phyloP scores from a whole-genome alignment of 768 basidiomycete species.

The Hypholoma fasciculare region DNA sequence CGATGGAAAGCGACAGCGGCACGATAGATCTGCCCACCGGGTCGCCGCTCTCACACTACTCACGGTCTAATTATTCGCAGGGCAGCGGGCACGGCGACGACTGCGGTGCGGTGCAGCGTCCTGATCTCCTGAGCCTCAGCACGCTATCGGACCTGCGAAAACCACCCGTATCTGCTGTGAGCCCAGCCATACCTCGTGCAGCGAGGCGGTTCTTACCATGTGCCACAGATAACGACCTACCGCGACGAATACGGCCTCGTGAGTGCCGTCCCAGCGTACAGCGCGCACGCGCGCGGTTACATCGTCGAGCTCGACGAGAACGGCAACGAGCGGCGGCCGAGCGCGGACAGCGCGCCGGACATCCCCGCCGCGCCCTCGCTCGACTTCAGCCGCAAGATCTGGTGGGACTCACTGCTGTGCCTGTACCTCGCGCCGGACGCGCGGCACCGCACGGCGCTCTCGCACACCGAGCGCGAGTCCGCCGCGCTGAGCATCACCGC shows the following conservation, averaged over 20 bases:
- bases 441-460: conserved; percentile 31
- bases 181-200: conserved; percentile 7
- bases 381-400: conserved; percentile 67
- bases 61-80: conserved; percentile 16
- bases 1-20: neutral
- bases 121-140: conserved; percentile 16
- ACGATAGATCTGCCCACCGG: neutral
- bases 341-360: conserved; percentile 15
- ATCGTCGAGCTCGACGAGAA: conserved; percentile 31
- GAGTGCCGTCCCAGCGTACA: conserved; percentile 16
- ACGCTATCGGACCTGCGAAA: conserved; percentile 18
- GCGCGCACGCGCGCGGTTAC: conserved; percentile 17
- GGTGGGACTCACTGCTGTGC: conserved; percentile 74
- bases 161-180: conserved; percentile 17
- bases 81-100: conserved; percentile 27
- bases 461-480: conserved; percentile 43
- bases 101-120: conserved; percentile 30
- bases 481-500: conserved; percentile 45
- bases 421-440: conserved; percentile 46
- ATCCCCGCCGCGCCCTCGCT: conserved; percentile 62
- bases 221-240: conserved; percentile 18
- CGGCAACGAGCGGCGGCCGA: conserved; percentile 19
- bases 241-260: conserved; percentile 18
- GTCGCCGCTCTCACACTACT: conserved; percentile 16
- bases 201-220: conserved; percentile 4